These are phyloP conservation scores for Backusella tuberculispora DNA, from an alignment of 192 early-diverging fungal species.

Conservation along the genomic window DNA sequence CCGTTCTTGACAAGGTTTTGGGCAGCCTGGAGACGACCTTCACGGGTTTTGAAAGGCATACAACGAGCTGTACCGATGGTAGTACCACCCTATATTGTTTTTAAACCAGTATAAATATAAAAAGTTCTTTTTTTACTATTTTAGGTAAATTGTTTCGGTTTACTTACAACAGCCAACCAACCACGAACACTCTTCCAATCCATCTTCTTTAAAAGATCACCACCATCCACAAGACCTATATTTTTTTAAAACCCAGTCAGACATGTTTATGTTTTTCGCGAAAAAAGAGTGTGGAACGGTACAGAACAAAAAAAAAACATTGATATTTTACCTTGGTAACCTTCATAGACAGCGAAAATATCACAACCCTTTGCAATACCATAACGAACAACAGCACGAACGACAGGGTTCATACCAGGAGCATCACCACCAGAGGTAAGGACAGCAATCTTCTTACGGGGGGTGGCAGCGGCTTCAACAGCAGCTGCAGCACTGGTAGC, in stretches of 20 bases:
- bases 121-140: slow-evolving; percentile 5
- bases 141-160: neutral
- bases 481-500: slow-evolving; percentile 11
- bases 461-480: slow-evolving; percentile 13
- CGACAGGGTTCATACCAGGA: slow-evolving; percentile 97
- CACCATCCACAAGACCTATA: slow-evolving; percentile 90
- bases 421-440: slow-evolving; percentile 95
- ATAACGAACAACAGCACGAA: slow-evolving; percentile 88
- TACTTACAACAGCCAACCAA: slow-evolving; percentile 69
- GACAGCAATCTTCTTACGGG: slow-evolving; percentile 84
- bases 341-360: slow-evolving; percentile 92
- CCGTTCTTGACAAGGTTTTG: slow-evolving; percentile 87
- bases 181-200: slow-evolving; percentile 92
- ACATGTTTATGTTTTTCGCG: neutral
- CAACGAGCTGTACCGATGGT: slow-evolving; percentile 94
- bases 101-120: neutral
- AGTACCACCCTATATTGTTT: slow-evolving; percentile 78
- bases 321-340: slow-evolving; percentile 78
- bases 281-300: neutral
- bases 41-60: slow-evolving; percentile 78
- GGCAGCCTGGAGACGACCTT: slow-evolving; percentile 83
- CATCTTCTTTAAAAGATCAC: slow-evolving; percentile 80
- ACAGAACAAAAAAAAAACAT: slow-evolving; percentile 18
- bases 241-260: slow-evolving; percentile 10
- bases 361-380: slow-evolving; percentile 81